phyloP scores from a whole-genome alignment of 1,139 yeast genomes.

The Pichia sp. region DNA sequence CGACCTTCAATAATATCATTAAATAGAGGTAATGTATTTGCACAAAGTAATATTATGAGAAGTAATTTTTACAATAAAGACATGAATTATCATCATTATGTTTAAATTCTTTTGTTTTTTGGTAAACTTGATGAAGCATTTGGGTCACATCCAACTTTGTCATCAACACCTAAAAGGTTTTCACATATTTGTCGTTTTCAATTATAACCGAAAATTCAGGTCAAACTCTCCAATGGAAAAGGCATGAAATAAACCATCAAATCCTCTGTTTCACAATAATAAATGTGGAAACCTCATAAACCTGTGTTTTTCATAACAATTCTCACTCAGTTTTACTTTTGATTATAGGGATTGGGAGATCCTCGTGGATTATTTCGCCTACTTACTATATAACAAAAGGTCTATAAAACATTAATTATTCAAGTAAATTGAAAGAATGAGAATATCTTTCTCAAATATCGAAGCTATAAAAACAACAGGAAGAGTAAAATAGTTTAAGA shows the following conservation, averaged over 20 bases:
- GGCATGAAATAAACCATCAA: constrained; percentile 66
- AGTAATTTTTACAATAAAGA: constrained; percentile 83
- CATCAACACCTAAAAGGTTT: constrained; percentile 61
- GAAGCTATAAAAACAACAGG: too few relatives aligned
- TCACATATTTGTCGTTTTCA: constrained; percentile 59
- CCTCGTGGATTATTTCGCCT: constrained; percentile 59
- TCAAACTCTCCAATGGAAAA: constrained; percentile 34
- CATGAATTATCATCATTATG: constrained; percentile 74
- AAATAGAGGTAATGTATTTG: constrained; percentile 63
- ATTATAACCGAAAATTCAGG: constrained; percentile 31
- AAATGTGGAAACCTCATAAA: constrained; percentile 84
- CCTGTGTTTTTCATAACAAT: constrained; percentile 76
- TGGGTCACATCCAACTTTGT: constrained; percentile 77
- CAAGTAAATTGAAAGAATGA: too few relatives aligned
- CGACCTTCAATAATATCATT: constrained; percentile 59
- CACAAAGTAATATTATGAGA: constrained; percentile 71
- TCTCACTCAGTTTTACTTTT: constrained; percentile 59
- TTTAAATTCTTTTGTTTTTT: constrained; percentile 66
- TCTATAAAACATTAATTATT: too few relatives aligned
- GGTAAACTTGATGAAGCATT: constrained; percentile 73
- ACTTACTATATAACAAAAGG: constrained; percentile 66
- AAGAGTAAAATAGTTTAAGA: too few relatives aligned
- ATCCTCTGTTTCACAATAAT: constrained; percentile 75
- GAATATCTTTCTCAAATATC: too few relatives aligned
- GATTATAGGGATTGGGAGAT: constrained; percentile 58